Percentiles rank a stretch among this genome's conserved stretches.
Conservation (phyloP, 371 early-diverging fungal species). For the Mucor sp. region DNA sequence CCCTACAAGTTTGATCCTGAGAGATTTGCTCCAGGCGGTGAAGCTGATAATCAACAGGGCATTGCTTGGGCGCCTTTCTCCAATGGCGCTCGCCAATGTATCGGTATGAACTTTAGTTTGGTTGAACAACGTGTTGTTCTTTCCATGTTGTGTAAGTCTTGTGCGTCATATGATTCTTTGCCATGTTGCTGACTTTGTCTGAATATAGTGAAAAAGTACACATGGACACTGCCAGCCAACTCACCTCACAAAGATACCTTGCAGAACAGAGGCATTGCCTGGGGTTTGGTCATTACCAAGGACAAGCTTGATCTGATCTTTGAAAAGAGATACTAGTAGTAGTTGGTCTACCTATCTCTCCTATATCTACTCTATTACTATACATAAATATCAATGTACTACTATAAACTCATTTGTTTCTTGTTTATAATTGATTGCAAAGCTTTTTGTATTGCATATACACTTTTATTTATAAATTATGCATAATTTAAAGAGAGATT, state of each 20-base stretch:
- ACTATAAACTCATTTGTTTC: not conserved
- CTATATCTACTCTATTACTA: not conserved
- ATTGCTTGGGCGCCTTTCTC: constrained; percentile 53
- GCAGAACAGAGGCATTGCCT: constrained; percentile 18
- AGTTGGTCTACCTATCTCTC: not conserved
- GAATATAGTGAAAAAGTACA: constrained; percentile 26
- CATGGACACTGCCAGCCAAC: constrained; percentile 19
- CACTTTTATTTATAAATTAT: too few relatives aligned
- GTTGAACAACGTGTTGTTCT: constrained; percentile 52
- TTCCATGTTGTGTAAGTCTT: constrained; percentile 32
- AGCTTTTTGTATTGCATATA: too few relatives aligned
- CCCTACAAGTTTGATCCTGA: constrained; percentile 54
- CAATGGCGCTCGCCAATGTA: constrained; percentile 53
- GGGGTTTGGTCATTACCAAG: constrained; percentile 7
- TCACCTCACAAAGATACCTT: constrained; percentile 20
- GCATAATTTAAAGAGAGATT: too few relatives aligned
- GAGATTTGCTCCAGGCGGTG: constrained; percentile 44
- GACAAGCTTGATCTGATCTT: constrained; percentile 14
- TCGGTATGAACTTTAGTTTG: constrained; percentile 58
- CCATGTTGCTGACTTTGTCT: not conserved
- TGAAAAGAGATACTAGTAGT: constrained; percentile 15
- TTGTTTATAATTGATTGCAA: not conserved
- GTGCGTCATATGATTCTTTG: not conserved
- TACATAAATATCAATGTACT: not conserved
- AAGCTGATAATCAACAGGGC: constrained; percentile 27